Conservation (phyloP, 129 eudicot genomes). For the Smallanthus sonchifolius region DNA sequence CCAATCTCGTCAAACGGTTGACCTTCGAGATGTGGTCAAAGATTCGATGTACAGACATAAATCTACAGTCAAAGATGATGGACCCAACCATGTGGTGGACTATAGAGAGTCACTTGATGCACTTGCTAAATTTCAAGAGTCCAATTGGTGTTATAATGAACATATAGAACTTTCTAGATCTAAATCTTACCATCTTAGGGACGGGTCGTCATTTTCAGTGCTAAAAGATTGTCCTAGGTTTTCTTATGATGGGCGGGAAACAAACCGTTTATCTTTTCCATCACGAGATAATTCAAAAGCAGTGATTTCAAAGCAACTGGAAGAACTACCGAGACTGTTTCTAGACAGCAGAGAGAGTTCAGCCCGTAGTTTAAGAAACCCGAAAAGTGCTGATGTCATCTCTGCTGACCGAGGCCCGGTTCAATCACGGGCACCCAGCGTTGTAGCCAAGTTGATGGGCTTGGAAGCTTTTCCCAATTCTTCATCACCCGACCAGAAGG, state of each 20-base stretch:
- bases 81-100: constrained; percentile 31
- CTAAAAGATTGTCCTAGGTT: constrained; percentile 66
- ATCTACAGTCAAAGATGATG: constrained; percentile 42
- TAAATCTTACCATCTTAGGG: constrained; percentile 51
- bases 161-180: constrained; percentile 53
- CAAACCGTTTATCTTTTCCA: constrained; percentile 40
- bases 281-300: constrained; percentile 44
- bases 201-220: constrained; percentile 38
- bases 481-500: constrained; percentile 23
- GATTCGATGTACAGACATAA: constrained; percentile 74
- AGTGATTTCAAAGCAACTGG: constrained; percentile 35
- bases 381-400: constrained; percentile 20
- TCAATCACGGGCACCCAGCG: constrained; percentile 60
- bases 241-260: constrained; percentile 82
- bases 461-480: constrained; percentile 64
- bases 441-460: constrained; percentile 96
- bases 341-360: constrained; percentile 65
- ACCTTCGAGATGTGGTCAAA: constrained; percentile 79
- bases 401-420: constrained; percentile 19
- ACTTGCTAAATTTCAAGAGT: constrained; percentile 57
- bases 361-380: constrained; percentile 38
- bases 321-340: constrained; percentile 68
- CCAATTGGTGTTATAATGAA: constrained; percentile 56
- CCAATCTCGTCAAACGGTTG: constrained; percentile 52
- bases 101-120: constrained; percentile 48